Conservation (phyloP, 306 rosid species). For the Sesbania bispinosa region DNA sequence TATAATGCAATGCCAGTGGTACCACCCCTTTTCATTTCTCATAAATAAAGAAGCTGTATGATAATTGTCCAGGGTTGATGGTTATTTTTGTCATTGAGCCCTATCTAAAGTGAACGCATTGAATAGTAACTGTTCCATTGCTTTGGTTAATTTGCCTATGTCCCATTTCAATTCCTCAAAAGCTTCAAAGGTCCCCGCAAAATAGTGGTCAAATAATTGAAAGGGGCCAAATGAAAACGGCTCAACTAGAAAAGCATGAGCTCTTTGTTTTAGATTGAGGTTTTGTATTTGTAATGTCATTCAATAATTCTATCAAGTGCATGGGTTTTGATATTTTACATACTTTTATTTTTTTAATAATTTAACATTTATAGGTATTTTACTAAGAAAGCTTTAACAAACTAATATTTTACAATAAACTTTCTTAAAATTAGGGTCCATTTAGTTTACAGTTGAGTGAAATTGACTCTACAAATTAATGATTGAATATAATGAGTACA, state of each 20-base stretch:
- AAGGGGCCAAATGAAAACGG: constrained; percentile 30
- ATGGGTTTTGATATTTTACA: constrained; percentile 4
- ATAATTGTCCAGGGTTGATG: constrained; percentile 14
- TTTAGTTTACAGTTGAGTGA: too few species aligned
- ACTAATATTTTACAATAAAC: not conserved
- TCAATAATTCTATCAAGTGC: constrained; percentile 1
- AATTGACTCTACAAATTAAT: too few species aligned
- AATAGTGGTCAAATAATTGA: constrained; percentile 31
- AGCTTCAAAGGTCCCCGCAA: constrained; percentile 28
- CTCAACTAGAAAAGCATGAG: constrained; percentile 12
- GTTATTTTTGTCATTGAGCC: constrained; percentile 29
- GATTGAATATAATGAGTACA: too few species aligned
- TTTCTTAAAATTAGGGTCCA: not conserved
- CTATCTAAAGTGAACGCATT: not conserved
- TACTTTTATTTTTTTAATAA: not conserved
- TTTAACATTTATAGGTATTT: not conserved
- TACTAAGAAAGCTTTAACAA: not conserved
- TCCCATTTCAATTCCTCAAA: constrained; percentile 19
- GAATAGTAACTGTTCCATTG: constrained; percentile 11
- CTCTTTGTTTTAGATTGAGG: not conserved
- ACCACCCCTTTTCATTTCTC: constrained; percentile 17
- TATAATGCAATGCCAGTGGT: constrained; percentile 22
- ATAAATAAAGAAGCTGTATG: not conserved
- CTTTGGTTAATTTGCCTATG: constrained; percentile 17
- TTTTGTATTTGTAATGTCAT: not conserved